phyloP scores from a whole-genome alignment of 805 yeast genomes.

The Teunomyces lycoperdinae region DNA sequence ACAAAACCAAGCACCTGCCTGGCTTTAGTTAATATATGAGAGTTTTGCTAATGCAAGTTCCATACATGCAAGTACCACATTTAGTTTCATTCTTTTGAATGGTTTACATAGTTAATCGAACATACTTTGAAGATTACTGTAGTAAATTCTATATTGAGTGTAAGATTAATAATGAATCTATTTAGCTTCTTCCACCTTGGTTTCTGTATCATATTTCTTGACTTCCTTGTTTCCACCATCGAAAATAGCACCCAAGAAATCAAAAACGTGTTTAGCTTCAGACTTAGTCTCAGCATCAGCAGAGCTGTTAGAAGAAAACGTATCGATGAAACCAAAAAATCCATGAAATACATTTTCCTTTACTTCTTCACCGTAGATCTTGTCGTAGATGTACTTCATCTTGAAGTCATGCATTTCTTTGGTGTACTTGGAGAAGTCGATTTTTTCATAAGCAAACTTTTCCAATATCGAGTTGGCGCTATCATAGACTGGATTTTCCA shows the following conservation, averaged over 20 bases:
- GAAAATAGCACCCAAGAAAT: constrained; percentile 50
- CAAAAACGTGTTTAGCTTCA: constrained; percentile 60
- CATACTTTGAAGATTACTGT: neutral
- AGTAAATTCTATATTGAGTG: neutral
- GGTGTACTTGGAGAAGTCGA: constrained; percentile 65
- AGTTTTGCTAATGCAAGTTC: too few species aligned
- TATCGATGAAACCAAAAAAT: constrained; percentile 87
- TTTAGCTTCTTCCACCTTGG: neutral
- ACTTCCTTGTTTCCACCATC: constrained; percentile 20
- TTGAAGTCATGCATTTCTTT: constrained; percentile 82
- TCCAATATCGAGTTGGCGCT: constrained; percentile 71
- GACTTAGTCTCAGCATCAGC: constrained; percentile 20
- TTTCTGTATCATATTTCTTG: constrained; percentile 6
- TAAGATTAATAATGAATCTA: neutral
- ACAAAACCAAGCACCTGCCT: constrained; percentile 10
- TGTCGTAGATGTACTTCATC: constrained; percentile 83
- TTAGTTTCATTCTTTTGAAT: neutral
- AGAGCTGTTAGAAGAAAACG: constrained; percentile 44
- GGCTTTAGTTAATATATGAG: constrained; percentile 1
- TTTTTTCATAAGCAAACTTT: constrained; percentile 72
- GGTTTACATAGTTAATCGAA: neutral
- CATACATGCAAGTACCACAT: neutral
- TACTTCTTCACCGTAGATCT: constrained; percentile 86
- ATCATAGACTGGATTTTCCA: constrained; percentile 91
- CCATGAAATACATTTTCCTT: constrained; percentile 87